phyloP scores from a whole-genome alignment of 352 stramenopile species.

The Pythium plurisporium region DNA sequence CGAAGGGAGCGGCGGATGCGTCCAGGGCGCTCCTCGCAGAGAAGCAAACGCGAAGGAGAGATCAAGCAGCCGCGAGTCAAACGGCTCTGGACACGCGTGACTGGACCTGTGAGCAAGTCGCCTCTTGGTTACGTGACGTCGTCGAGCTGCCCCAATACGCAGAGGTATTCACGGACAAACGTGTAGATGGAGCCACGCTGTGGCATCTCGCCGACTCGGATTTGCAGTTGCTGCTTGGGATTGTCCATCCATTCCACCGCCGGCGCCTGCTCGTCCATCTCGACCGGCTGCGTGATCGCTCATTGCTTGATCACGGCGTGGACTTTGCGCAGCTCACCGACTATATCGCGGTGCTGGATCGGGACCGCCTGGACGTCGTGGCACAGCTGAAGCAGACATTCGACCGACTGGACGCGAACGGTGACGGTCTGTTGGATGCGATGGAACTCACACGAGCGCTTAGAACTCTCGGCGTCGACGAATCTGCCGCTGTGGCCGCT shows the following conservation, averaged over 20 bases:
- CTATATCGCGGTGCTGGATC: slow-evolving; percentile 67
- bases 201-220: slow-evolving; percentile 51
- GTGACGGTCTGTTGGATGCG: slow-evolving; percentile 56
- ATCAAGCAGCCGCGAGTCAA: background rate
- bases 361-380: slow-evolving; percentile 58
- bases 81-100: slow-evolving; percentile 31
- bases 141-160: slow-evolving; percentile 54
- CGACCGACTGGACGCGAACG: slow-evolving; percentile 55
- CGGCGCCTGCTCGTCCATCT: slow-evolving; percentile 47
- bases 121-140: slow-evolving; percentile 40
- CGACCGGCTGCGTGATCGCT: slow-evolving; percentile 58
- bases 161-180: slow-evolving; percentile 43
- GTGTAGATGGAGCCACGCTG: slow-evolving; percentile 63
- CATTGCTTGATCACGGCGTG: slow-evolving; percentile 49
- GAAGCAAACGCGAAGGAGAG: background rate
- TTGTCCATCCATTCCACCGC: slow-evolving; percentile 56
- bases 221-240: slow-evolving; percentile 56
- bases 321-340: slow-evolving; percentile 71
- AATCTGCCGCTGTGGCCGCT: slow-evolving; percentile 21
- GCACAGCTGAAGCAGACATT: slow-evolving; percentile 67
- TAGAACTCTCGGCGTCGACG: slow-evolving; percentile 19
- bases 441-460: slow-evolving; percentile 41
- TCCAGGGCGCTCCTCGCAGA: too few relatives aligned
- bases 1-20: too few relatives aligned
- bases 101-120: slow-evolving; percentile 52